Base-by-base conservation (phyloP, 2,329 filamentous ascomycete species). In the Verticillium tricorpus region DNA sequence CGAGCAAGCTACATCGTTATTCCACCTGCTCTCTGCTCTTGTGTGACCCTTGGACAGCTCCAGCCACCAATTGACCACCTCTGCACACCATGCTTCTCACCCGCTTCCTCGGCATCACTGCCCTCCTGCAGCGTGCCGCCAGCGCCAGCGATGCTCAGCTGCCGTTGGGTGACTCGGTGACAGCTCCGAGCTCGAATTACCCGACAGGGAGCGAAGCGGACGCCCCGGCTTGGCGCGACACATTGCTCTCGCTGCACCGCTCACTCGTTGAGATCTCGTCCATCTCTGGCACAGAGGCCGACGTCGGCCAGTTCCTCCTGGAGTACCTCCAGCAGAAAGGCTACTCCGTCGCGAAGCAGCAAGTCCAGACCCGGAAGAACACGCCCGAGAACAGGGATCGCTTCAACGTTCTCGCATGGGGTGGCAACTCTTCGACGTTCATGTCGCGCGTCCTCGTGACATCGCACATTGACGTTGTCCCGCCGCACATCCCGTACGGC, bases 381-480 rank as follows among this genome's bases (percentile, higher is more conserved):
- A 69, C 72, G 1, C 74, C 67, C 4, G 62, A 61, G 17, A 68
- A 65, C 50, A 62, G 67, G 31, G 45, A 63, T 37, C 83, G 90
- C 52, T 93, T 89, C 79, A 97, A 97, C 69, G 80, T 97, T 57
- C 79, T 93, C 50, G 93, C 93, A 2, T 92, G 80, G 81, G 78
- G 76, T 0, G 74, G 85, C 63, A 68, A 68, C 2, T 76, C 76
- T 28, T 72, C 75, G 56, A 74, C 76, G 17, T 78, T 81, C 40
- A 76, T 81, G 11, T 83, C 87, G 1, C 82, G 81, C 37, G 78
- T 91, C 12, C 78, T 92, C n/a, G 75, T 93, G 1, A 88, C 88
- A 1, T 93, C 89, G 61, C 93, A 97, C 73, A 94, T 96, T 69
- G 93, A 97, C 69, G 84, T 84, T 2, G 89, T 91, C 0, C 89